Evolutionary conservation across 208 protist genomes (phyloP), one percentile per base, ranked within the genome.

Genomic region (Crithidia fasciculata): DNA sequence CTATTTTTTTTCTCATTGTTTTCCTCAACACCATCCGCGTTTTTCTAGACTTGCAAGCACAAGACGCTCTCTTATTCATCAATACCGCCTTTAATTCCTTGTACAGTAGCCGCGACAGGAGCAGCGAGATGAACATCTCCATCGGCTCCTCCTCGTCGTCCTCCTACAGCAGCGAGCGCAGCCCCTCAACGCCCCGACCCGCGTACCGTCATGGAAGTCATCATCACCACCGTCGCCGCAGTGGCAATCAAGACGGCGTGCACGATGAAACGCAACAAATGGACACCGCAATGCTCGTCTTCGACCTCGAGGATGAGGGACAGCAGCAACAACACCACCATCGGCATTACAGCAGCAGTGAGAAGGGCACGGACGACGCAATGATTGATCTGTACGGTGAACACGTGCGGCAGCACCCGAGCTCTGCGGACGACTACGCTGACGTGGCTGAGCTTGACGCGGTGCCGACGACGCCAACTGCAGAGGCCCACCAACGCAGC

Each of bases 121-220:
- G 8, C 13, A 39, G 19, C 7, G 19, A 18, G 18, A 72, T 75
- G 68, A 49, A 77, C 43, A 76, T 81, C 45, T 65, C 52, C 8
- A 74, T 78, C 44, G 72, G 60, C 4, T 76, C 66, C 18, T 69
- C 66, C 13, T 69, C 65, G 8, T 82, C 72, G 2, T 82, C 70
- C 28, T 78, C 37, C 16, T 50, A 12, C 39, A 73, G 52, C 41
- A 63, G 66, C 73, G 62, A 59, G 16, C 12, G 66, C 60, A 54
- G 66, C 19, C 40, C 44, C 12, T 69, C 64, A 15, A 37, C 64
- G 2, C 40, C 40, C 7, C 15, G 15, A 4, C 37, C 9, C 5
- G 37, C 62, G 12, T 16, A 68, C 37, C 49, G 45, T 15, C 12
- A 49, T 49, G 9, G 9, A 8, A 49, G 36, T 6, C 36, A 10